phyloP scores from a whole-genome alignment of 2,329 filamentous ascomycete species.

The Scorias spongiosa region DNA sequence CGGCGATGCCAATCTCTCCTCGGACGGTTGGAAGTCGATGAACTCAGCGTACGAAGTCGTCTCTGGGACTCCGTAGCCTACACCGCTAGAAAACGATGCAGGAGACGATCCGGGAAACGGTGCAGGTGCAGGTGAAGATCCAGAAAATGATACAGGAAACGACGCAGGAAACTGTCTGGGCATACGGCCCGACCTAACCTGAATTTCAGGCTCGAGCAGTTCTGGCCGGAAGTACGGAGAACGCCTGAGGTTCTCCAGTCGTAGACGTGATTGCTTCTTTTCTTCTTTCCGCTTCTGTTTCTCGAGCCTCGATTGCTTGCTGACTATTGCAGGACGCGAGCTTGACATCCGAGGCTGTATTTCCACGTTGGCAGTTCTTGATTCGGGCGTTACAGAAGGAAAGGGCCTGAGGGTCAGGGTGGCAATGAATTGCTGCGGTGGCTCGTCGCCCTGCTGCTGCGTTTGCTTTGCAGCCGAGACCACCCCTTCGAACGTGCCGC shows the following conservation, averaged over 20 bases:
- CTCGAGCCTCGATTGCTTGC: background rate
- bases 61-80: background rate
- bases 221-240: background rate
- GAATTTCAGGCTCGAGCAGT: background rate
- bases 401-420: background rate
- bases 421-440: background rate
- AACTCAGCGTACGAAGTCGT: background rate
- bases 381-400: background rate
- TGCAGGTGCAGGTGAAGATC: too few relatives aligned
- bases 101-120: too few relatives aligned
- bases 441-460: background rate
- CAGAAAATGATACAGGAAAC: too few relatives aligned
- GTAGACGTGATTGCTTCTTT: background rate
- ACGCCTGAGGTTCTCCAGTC: background rate
- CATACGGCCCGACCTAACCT: background rate
- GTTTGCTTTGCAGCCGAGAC: background rate
- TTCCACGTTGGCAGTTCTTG: background rate
- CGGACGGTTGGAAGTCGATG: background rate
- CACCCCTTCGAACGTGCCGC: background rate
- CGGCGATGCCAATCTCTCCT: too few relatives aligned
- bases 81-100: background rate
- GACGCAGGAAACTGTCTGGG: too few relatives aligned
- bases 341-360: background rate
- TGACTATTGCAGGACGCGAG: background rate
- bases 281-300: background rate